A percentile compares a stretch with the other conserved stretches of the same genome.
These are phyloP conservation scores for Fagopyrum tataricum DNA, from an alignment of 148 eudicot genomes.

Conservation along the genomic window DNA sequence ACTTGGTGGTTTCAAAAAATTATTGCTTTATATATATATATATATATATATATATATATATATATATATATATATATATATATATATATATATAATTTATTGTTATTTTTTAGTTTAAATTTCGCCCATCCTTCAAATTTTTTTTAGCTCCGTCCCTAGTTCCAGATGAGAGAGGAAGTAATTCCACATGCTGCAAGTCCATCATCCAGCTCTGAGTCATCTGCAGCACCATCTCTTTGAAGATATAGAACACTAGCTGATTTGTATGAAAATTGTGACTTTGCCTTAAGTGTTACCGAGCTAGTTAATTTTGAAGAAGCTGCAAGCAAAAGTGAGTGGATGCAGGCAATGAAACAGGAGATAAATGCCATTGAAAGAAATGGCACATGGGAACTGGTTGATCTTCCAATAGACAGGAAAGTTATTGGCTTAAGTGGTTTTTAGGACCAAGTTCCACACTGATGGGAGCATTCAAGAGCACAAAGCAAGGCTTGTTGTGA, in stretches of 20 bases:
- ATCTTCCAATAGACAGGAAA: not conserved
- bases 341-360: constrained; percentile 11
- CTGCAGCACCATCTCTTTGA: not conserved
- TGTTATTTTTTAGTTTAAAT: too few species aligned
- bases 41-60: too few species aligned
- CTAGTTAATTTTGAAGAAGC: not conserved
- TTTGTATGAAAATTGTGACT: not conserved
- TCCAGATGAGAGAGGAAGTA: too few species aligned
- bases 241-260: not conserved
- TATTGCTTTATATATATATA: too few species aligned
- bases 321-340: not conserved
- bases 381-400: constrained; percentile 11
- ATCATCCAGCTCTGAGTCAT: too few species aligned
- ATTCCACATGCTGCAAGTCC: too few species aligned
- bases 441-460: too few species aligned
- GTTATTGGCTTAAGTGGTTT: constrained; percentile 5
- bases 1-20: too few species aligned
- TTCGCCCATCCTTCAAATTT: too few species aligned
- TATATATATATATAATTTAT: too few species aligned
- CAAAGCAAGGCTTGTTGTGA: constrained; percentile 14
- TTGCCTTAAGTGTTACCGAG: not conserved
- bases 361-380: constrained; percentile 7
- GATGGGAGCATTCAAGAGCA: constrained; percentile 12
- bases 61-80: too few species aligned
- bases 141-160: too few species aligned